A percentile compares a stretch with the other conserved stretches of the same genome.
Evolutionary conservation across 2,329 filamentous ascomycete genomes (phyloP).

Genomic region (Diaporthe batatas): DNA sequence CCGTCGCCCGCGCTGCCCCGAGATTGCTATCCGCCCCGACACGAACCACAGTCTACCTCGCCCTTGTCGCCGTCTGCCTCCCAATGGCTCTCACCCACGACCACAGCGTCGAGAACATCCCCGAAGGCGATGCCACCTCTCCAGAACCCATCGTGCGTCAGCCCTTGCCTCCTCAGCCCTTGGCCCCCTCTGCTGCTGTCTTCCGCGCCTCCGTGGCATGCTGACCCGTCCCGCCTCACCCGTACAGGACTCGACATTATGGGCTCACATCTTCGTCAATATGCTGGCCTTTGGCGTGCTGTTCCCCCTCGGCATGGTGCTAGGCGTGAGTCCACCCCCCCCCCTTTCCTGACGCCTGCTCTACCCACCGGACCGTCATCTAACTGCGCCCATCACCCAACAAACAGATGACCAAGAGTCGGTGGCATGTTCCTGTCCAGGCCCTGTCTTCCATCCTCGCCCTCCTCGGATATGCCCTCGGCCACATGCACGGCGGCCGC

Average conservation of each 20-base stretch:
- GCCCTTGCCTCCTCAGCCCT: not conserved
- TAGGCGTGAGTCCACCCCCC: slow-evolving; percentile 74
- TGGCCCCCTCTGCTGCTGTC: not conserved
- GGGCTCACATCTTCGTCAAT: slow-evolving; percentile 93
- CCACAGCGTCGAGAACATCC: slow-evolving; percentile 68
- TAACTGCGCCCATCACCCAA: slow-evolving; percentile 17
- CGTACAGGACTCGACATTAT: slow-evolving; percentile 82
- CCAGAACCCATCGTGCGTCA: slow-evolving; percentile 77
- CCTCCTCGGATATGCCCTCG: slow-evolving; percentile 88
- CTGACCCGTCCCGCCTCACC: slow-evolving; percentile 3
- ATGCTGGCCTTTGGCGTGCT: slow-evolving; percentile 89
- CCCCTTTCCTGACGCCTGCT: not conserved
- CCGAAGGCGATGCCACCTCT: slow-evolving; percentile 78
- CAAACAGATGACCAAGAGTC: slow-evolving; percentile 82
- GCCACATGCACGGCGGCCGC: slow-evolving; percentile 89
- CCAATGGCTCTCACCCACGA: slow-evolving; percentile 58
- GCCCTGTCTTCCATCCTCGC: slow-evolving; percentile 80
- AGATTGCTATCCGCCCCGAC: slow-evolving; percentile 19
- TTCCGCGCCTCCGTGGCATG: not conserved
- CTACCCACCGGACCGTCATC: not conserved
- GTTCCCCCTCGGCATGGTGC: slow-evolving; percentile 94
- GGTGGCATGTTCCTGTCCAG: slow-evolving; percentile 95
- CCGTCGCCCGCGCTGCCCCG: slow-evolving; percentile 10
- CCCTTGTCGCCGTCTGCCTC: slow-evolving; percentile 34
- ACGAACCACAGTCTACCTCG: slow-evolving; percentile 32